Evolutionary conservation across 176 grass and related monocot species (phyloP).

Genomic region (Oryza nivara): DNA sequence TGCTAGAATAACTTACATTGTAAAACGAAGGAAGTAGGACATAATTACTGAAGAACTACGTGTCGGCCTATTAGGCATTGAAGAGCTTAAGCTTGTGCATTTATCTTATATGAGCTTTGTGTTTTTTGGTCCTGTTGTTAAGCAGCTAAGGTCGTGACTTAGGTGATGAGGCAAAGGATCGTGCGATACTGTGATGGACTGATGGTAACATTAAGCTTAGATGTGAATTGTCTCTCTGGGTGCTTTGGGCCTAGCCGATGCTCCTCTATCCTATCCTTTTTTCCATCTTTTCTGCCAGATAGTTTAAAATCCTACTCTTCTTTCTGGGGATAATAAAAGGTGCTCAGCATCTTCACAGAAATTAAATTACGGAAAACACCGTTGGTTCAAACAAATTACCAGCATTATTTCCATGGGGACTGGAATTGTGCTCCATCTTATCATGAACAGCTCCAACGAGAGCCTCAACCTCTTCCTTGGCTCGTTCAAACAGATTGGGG

Average conservation of each 20-base stretch:
- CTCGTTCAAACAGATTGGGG: slow-evolving; percentile 68
- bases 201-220: background rate
- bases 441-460: slow-evolving; percentile 49
- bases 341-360: background rate
- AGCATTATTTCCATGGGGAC: slow-evolving; percentile 37
- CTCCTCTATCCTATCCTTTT: background rate
- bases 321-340: background rate
- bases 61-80: background rate
- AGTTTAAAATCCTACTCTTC: background rate
- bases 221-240: background rate
- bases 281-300: background rate
- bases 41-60: background rate
- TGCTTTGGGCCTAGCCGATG: background rate
- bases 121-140: background rate
- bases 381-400: slow-evolving; percentile 38
- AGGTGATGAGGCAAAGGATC: background rate
- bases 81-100: slow-evolving; percentile 1
- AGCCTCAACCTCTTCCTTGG: slow-evolving; percentile 82
- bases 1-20: too few relatives aligned
- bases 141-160: background rate
- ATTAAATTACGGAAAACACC: background rate
- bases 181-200: background rate
- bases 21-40: background rate
- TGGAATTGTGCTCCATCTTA: slow-evolving; percentile 57
- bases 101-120: background rate